Evolutionary conservation across 495 filamentous ascomycete species (phyloP).

Genomic region (Neurospora sp.): DNA sequence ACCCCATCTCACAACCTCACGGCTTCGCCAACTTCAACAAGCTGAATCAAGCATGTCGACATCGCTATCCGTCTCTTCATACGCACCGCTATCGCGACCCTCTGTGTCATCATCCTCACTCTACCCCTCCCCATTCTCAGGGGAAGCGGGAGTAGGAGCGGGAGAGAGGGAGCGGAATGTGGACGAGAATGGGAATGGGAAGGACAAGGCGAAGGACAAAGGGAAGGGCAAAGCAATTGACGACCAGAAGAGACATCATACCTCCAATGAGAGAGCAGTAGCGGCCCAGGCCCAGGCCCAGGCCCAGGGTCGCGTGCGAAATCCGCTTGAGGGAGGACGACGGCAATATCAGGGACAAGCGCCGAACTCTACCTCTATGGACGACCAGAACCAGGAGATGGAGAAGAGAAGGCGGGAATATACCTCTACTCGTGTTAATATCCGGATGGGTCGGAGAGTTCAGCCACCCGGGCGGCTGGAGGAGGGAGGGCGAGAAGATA

Average conservation of each 20-base stretch:
- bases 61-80: not conserved
- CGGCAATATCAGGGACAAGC: not conserved
- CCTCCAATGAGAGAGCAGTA: not conserved
- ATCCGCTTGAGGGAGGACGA: no score
- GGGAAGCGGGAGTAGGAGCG: not conserved
- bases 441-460: no score
- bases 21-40: no score
- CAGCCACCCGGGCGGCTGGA: no score
- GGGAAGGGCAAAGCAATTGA: not conserved
- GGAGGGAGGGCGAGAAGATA: no score
- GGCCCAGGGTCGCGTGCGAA: not conserved
- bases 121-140: not conserved
- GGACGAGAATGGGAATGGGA: no score
- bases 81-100: not conserved
- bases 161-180: no score
- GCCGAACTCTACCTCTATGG: no score
- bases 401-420: no score
- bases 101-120: not conserved
- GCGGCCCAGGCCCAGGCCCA: not conserved
- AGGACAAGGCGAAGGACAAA: not conserved
- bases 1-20: not conserved
- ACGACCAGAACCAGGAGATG: no score
- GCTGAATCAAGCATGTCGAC: not conserved
- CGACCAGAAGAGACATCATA: not conserved
- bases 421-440: no score